Evolutionary conservation across 306 rosid genomes (phyloP).

Genomic region (Urtica urens): DNA sequence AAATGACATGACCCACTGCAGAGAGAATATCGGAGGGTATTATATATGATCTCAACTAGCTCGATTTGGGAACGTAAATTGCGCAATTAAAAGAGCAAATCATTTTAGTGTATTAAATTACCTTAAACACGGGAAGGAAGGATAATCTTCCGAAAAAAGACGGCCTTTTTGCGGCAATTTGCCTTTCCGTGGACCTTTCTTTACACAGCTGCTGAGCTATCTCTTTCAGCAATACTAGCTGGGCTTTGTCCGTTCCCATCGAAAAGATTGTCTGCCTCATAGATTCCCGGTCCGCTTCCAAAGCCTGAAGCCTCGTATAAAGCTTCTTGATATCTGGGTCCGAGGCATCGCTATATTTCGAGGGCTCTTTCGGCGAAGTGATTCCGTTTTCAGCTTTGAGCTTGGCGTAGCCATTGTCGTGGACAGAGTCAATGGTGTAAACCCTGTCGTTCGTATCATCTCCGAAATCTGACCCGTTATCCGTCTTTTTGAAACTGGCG

Average conservation of each 20-base stretch:
- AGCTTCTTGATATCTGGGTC: slow-evolving; percentile 87
- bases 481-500: slow-evolving; percentile 39
- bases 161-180: slow-evolving; percentile 37
- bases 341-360: slow-evolving; percentile 35
- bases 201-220: slow-evolving; percentile 88
- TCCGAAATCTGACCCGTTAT: slow-evolving; percentile 55
- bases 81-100: no score
- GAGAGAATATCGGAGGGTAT: slow-evolving; percentile 13
- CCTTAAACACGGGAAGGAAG: slow-evolving; percentile 59
- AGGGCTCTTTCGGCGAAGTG: slow-evolving; percentile 41
- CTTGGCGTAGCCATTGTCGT: slow-evolving; percentile 39
- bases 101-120: slow-evolving; percentile 9
- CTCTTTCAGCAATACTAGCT: slow-evolving; percentile 80
- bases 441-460: slow-evolving; percentile 75
- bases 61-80: not conserved
- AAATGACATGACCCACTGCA: slow-evolving; percentile 58
- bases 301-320: slow-evolving; percentile 89
- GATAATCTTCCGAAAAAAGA: slow-evolving; percentile 28
- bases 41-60: slow-evolving; percentile 8
- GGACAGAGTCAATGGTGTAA: slow-evolving; percentile 87
- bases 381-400: slow-evolving; percentile 46
- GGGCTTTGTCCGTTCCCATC: slow-evolving; percentile 91
- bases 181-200: slow-evolving; percentile 59
- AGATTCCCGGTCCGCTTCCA: slow-evolving; percentile 98
- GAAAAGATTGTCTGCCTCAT: slow-evolving; percentile 89